Evolutionary conservation across 768 basidiomycete genomes (phyloP).

Genomic region (Suillus occidentalis): DNA sequence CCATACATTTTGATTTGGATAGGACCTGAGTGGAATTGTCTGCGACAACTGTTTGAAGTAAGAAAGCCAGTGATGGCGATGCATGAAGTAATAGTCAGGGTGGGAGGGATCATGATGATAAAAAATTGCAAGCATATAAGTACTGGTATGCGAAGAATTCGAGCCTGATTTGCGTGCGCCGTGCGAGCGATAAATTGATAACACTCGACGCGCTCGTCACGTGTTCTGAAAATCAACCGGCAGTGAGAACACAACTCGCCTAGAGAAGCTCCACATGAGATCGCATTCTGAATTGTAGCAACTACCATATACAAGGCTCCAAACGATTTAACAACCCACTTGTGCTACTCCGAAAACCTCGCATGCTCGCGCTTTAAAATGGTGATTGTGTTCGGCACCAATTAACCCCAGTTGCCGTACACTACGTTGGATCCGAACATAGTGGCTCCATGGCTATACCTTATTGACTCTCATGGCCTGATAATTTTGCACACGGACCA

Average conservation of each 20-base stretch:
- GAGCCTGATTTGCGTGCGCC: not conserved
- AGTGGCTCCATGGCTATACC: not conserved
- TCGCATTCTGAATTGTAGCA: not conserved
- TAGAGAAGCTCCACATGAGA: not conserved
- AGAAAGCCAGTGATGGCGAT: not conserved
- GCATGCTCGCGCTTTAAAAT: not conserved
- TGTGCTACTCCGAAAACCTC: not conserved
- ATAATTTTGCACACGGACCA: conserved; percentile 5
- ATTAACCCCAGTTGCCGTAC: not conserved
- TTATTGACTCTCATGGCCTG: conserved; percentile 1
- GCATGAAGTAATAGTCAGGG: not conserved
- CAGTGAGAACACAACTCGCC: not conserved
- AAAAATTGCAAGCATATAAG: not conserved
- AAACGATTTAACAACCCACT: not conserved
- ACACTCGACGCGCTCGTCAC: not conserved
- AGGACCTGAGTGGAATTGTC: not conserved
- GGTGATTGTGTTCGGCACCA: not conserved
- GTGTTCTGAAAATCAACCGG: not conserved
- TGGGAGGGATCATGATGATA: not conserved
- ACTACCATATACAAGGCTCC: not conserved
- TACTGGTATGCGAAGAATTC: not conserved
- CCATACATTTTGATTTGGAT: not conserved
- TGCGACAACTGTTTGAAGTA: not conserved
- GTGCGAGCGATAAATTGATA: not conserved
- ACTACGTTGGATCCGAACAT: not conserved